Evolutionary conservation across 306 rosid species (phyloP), one percentile per base, ranked within the genome.

Genomic region (Quercus robur): DNA sequence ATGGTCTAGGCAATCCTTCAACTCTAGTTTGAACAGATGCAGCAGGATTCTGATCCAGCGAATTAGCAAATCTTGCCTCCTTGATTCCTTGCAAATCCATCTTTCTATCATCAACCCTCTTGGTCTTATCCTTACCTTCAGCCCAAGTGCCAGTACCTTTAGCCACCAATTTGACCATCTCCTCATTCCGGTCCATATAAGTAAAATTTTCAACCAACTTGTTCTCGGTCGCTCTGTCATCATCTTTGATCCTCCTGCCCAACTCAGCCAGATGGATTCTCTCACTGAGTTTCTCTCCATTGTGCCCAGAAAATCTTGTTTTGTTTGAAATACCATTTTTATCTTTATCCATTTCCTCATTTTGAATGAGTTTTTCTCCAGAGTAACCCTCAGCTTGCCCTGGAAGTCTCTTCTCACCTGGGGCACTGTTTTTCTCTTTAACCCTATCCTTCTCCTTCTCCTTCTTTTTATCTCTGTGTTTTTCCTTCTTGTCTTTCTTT

Each of bases 401-500:
- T 14, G 83, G 76, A 55, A 86, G 58, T 75, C 84, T 89, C 83
- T 86, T 88, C 83, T 88, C 94, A 52, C 89, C 96, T 2, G 87
- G 74, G 78, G 81, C 51, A 46, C 81, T 75, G 6, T 51, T 73
- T 83, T 84, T 90, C 69, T 90, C 87, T 68, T 56, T 84, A 46
- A 58, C 89, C 66, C 64, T 82, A 18, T 84, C 91, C 74, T 82
- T 85, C 70, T 79, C 88, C 81, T 77, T 90, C 15, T 92, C 93
- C 85, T 90, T 92, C 91, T 87, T 89, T 56, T 78, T 90, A 59
- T 91, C 97, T 75, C 83, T 87, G 85, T 83, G 75, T 64, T 86
- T 95, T 83, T 88, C 92, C 84, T 89, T 93, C 84, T 88, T 93
- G 84, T 90, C 91, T 81, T 91, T 87, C 90, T 89, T 91, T 76